Evolutionary conservation across 306 rosid species (phyloP).

Genomic region (Cicer chorassanicum): DNA sequence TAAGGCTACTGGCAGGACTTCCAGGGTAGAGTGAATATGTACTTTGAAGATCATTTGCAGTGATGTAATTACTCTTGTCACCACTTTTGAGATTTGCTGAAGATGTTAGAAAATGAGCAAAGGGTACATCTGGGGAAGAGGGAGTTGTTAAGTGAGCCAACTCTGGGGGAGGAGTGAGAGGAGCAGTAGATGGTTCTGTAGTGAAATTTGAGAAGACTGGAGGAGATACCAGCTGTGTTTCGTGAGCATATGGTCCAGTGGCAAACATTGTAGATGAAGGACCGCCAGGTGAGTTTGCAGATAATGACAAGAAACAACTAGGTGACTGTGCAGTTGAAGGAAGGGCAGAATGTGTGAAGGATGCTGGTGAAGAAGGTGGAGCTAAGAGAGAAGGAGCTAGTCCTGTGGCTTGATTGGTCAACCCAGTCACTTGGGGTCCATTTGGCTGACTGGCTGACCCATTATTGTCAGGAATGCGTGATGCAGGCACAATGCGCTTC

Average conservation of each 20-base stretch:
- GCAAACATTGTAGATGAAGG: constrained; percentile 90
- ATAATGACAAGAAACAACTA: constrained; percentile 73
- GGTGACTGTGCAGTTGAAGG: constrained; percentile 98
- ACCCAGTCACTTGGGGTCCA: constrained; percentile 77
- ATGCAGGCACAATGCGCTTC: constrained; percentile 91
- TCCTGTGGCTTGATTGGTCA: constrained; percentile 74
- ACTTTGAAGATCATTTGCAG: constrained; percentile 86
- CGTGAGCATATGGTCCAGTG: constrained; percentile 98
- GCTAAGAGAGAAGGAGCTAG: constrained; percentile 90
- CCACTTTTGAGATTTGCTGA: constrained; percentile 68
- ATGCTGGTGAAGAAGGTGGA: constrained; percentile 98
- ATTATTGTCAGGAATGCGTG: constrained; percentile 80
- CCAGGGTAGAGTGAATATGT: constrained; percentile 92
- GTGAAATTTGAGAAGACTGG: constrained; percentile 97
- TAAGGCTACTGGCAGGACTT: constrained; percentile 84
- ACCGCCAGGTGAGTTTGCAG: constrained; percentile 99
- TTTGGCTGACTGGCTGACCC: constrained; percentile 75
- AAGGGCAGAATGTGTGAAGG: constrained; percentile 89
- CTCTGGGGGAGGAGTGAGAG: constrained; percentile 98
- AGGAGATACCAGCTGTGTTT: constrained; percentile 92
- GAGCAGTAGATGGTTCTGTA: constrained; percentile 98
- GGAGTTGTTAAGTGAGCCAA: constrained; percentile 99
- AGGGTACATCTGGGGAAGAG: constrained; percentile 98
- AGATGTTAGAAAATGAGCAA: constrained; percentile 90
- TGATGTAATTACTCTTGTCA: constrained; percentile 66